phyloP scores from a whole-genome alignment of 2,329 filamentous ascomycete genomes.

The Ampelomyces quisqualis region DNA sequence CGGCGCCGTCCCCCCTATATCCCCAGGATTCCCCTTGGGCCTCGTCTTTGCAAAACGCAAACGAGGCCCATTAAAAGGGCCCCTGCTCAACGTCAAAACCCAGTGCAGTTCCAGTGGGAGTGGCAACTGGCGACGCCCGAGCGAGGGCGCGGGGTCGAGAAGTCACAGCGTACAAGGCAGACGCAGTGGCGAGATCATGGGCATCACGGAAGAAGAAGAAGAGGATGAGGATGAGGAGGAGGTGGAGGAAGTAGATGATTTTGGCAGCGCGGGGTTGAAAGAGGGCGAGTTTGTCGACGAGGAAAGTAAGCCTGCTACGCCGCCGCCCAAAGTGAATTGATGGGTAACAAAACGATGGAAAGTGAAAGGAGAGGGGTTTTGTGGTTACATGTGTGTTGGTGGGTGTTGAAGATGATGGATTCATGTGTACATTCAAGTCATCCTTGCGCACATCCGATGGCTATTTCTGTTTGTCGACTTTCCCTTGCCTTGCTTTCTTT shows the following conservation, averaged over 20 bases:
- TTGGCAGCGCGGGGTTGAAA: constrained; percentile 51
- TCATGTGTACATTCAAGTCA: neutral
- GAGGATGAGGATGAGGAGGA: constrained; percentile 49
- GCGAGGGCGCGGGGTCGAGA: constrained; percentile 20
- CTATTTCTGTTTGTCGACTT: no score
- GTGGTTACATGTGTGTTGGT: neutral
- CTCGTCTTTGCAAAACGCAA: constrained; percentile 81
- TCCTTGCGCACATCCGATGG: no score
- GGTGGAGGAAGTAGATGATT: constrained; percentile 60
- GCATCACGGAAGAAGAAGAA: constrained; percentile 50
- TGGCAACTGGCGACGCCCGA: constrained; percentile 1
- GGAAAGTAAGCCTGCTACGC: constrained; percentile 9
- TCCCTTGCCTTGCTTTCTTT: neutral
- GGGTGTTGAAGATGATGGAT: neutral
- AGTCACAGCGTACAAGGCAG: constrained; percentile 65
- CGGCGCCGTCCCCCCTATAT: constrained; percentile 59
- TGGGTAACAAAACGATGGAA: neutral
- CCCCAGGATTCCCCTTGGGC: constrained; percentile 47
- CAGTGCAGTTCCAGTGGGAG: neutral
- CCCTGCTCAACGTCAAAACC: constrained; percentile 58
- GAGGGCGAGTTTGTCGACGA: constrained; percentile 38
- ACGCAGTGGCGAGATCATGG: constrained; percentile 72
- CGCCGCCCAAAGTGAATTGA: constrained; percentile 5
- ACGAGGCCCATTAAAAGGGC: constrained; percentile 79
- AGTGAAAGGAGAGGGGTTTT: neutral